Evolutionary conservation across 139 green algal species (phyloP).

Genomic region (Volvox africanus): DNA sequence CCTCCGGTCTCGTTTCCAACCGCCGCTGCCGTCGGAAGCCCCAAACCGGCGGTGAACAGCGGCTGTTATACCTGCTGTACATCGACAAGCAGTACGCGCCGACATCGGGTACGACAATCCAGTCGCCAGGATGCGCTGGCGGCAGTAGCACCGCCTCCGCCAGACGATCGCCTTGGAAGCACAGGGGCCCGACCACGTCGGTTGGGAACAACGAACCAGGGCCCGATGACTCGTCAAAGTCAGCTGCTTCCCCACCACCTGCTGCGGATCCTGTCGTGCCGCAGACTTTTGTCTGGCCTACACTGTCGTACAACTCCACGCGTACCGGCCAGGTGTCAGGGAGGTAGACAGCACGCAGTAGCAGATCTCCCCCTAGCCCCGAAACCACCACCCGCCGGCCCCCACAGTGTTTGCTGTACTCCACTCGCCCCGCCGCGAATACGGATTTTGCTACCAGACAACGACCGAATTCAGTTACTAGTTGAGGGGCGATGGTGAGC

Average conservation of each 20-base stretch:
- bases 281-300: not conserved
- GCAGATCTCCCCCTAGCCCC: conserved; percentile 55
- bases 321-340: conserved; percentile 53
- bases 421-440: conserved; percentile 43
- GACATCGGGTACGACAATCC: conserved; percentile 50
- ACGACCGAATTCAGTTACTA: conserved; percentile 59
- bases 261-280: no score
- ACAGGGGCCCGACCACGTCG: conserved; percentile 61
- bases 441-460: conserved; percentile 56
- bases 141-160: conserved; percentile 48
- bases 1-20: not conserved
- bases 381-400: conserved; percentile 55
- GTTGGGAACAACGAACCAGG: not conserved
- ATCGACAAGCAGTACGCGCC: conserved; percentile 63
- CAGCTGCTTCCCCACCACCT: not conserved
- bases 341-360: conserved; percentile 62
- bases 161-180: conserved; percentile 62
- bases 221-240: not conserved
- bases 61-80: conserved; percentile 62
- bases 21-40: conserved; percentile 13
- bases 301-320: conserved; percentile 47
- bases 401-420: conserved; percentile 60
- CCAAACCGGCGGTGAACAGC: conserved; percentile 54
- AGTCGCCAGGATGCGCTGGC: conserved; percentile 45
- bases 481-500: conserved; percentile 3